Percentiles rank a stretch among this genome's conserved stretches.
phyloP scores from a whole-genome alignment of 1,284 basidiomycete species.

The Ganoderma meredithae region DNA sequence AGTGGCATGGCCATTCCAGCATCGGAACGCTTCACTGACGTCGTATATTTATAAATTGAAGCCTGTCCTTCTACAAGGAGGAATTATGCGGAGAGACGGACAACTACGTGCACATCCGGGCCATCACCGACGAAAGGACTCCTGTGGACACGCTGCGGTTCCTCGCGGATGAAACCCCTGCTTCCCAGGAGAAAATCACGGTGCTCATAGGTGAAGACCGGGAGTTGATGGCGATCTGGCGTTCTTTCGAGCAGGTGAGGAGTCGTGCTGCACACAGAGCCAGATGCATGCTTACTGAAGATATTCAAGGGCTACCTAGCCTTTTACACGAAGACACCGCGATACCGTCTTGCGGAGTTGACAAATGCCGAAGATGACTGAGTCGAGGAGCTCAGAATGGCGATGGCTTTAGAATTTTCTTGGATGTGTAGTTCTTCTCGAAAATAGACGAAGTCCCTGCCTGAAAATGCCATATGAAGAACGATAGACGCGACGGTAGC shows the following conservation, averaged over 20 bases:
- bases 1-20: not conserved
- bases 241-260: slow-evolving; percentile 23
- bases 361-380: not conserved
- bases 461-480: no score
- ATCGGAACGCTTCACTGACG: no score
- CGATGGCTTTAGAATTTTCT: no score
- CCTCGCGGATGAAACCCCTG: slow-evolving; percentile 17
- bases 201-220: slow-evolving; percentile 12
- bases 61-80: slow-evolving; percentile 32
- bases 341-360: slow-evolving; percentile 22
- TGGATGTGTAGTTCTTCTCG: no score
- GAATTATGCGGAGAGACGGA: slow-evolving; percentile 16
- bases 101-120: slow-evolving; percentile 25
- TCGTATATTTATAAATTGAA: not conserved
- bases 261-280: not conserved
- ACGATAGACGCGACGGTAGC: no score
- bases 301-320: slow-evolving; percentile 20
- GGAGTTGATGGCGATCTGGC: slow-evolving; percentile 19
- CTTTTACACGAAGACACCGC: slow-evolving; percentile 24
- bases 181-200: slow-evolving; percentile 5
- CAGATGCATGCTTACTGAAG: not conserved
- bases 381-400: not conserved
- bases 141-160: slow-evolving; percentile 8
- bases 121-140: slow-evolving; percentile 17
- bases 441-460: no score